phyloP scores from a whole-genome alignment of 768 basidiomycete species.

The Tephrocybe sp. region DNA sequence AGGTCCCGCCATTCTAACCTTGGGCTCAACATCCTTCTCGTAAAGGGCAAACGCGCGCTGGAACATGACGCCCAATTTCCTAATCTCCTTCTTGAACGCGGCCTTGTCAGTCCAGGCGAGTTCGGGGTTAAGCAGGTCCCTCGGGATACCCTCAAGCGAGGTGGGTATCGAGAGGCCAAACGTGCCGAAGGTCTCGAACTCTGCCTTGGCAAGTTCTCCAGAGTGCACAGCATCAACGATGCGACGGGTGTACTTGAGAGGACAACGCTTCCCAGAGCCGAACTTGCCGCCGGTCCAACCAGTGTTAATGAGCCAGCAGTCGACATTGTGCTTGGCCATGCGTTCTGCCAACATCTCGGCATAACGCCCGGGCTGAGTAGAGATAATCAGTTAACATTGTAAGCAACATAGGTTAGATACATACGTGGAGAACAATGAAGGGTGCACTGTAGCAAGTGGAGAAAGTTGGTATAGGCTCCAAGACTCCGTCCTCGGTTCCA shows the following conservation, averaged over 20 bases:
- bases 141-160: conserved; percentile 79
- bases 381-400: not conserved
- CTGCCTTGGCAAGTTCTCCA: conserved; percentile 83
- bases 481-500: conserved; percentile 97
- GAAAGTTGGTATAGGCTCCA: conserved; percentile 99
- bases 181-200: conserved; percentile 80
- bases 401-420: conserved; percentile 22
- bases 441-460: conserved; percentile 99
- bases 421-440: conserved; percentile 95
- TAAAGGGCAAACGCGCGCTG: conserved; percentile 91
- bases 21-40: conserved; percentile 79
- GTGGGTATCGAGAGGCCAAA: conserved; percentile 90
- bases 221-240: conserved; percentile 98
- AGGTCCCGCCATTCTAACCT: conserved; percentile 85
- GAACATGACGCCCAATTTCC: conserved; percentile 93
- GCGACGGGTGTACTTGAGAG: conserved; percentile 91
- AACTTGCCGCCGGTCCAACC: conserved; percentile 96
- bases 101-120: conserved; percentile 88
- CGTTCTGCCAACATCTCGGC: conserved; percentile 95
- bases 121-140: conserved; percentile 86
- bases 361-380: conserved; percentile 80
- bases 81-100: conserved; percentile 85
- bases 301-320: conserved; percentile 99
- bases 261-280: conserved; percentile 91
- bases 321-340: conserved; percentile 85